Evolutionary conservation across 495 filamentous ascomycete genomes (phyloP), one percentile per base, ranked within the genome.

Genomic region (Mycothermus thermophilus): DNA sequence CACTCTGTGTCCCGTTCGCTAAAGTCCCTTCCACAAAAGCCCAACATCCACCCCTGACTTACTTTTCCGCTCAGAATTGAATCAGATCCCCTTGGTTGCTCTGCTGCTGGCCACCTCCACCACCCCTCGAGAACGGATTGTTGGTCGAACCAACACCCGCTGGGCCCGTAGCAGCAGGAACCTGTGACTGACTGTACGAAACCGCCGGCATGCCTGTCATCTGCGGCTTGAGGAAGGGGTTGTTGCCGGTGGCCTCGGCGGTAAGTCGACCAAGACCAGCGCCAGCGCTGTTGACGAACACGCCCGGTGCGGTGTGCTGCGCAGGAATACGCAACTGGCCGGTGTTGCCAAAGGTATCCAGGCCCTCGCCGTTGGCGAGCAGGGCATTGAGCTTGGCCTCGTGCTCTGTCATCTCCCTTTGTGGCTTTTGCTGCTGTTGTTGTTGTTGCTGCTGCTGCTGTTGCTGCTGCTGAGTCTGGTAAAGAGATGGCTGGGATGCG

Each of bases 271-370:
- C 72, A 35, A 82, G 54, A 15, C 82, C 81, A 27, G 77, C 70
- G 34, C 88, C 88, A 3, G 90, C 83, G 42, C 80, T 88, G 60
- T 95, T 99, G 59, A 99, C 80, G 49, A 96, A 99, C 2, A 82
- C 93, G 19, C 90, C 90, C 3, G 92, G 92, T 1, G 90, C 86
- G 0, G 90, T 99, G 58, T 99, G 90, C 56, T 99, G 90, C 22
- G 90, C 75, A 2, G 90, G 92, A 44, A 99, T 93, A 56, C 90
- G 85, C 20, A 94, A 67, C 35, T 96, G 78, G 35, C 90, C 90
- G 25, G 80, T 80, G 50, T 99, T 99, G 34, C 90, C 90, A 54
- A 94, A 99, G 1, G 92, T 96, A 53, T 99, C 90, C 62, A 85
- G 78, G 15, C 90, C 90, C 28, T 95, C 92, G 37, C 90, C 86